A percentile compares a stretch with the other conserved stretches of the same genome.
phyloP scores from a whole-genome alignment of 2,329 filamentous ascomycete genomes.

The Anisogramma anomala region DNA sequence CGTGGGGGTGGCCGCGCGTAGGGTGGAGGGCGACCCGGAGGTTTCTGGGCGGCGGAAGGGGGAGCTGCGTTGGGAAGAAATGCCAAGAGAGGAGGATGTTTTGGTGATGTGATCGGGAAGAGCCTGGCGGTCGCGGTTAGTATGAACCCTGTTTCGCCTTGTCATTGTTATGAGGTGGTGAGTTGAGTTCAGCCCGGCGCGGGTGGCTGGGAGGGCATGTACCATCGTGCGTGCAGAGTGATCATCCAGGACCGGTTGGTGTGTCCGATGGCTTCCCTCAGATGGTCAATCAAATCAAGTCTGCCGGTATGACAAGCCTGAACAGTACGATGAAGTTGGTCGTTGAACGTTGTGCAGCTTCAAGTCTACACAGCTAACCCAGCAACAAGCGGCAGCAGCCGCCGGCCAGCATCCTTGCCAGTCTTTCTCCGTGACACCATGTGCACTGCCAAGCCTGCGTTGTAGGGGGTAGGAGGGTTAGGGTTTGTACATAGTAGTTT shows the following conservation, averaged over 20 bases:
- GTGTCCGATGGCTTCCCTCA: no score
- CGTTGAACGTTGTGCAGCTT: no score
- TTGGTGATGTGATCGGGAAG: conserved; percentile 27
- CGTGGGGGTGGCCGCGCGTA: conserved; percentile 54
- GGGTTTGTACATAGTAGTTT: no score
- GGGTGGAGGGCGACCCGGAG: conserved; percentile 51
- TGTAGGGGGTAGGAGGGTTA: no score
- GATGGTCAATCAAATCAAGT: background rate
- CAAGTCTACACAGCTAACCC: no score
- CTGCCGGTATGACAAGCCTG: background rate
- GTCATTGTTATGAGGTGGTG: conserved; percentile 6
- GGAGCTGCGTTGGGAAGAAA: conserved; percentile 54
- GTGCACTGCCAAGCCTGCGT: no score
- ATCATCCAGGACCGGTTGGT: no score
- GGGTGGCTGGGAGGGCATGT: conserved; percentile 7
- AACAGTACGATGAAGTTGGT: no score
- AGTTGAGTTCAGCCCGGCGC: conserved; percentile 9
- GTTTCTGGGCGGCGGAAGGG: conserved; percentile 53
- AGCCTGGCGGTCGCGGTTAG: conserved; percentile 28
- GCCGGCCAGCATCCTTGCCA: no score
- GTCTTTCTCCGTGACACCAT: no score
- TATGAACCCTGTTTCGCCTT: background rate
- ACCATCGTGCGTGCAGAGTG: conserved; percentile 13
- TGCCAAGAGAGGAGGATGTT: conserved; percentile 19
- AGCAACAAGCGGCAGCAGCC: no score